Evolutionary conservation across 176 grass and related monocot species (phyloP).

Genomic region (Rhynchospora tenuis): DNA sequence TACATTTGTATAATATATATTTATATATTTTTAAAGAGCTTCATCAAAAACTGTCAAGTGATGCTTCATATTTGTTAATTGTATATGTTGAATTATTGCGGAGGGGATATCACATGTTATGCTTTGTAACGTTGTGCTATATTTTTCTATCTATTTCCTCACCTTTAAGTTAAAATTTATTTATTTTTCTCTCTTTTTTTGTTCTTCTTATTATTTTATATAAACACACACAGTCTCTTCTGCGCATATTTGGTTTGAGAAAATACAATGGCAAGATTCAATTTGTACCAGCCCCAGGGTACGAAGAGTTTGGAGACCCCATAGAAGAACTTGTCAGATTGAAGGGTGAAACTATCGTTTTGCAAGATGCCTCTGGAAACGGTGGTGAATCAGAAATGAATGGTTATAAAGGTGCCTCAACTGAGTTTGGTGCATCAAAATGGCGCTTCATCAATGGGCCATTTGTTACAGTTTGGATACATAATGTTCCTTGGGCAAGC

Average conservation of each 20-base stretch:
- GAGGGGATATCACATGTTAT: not conserved
- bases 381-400: conserved; percentile 5
- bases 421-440: conserved; percentile 31
- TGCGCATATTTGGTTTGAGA: conserved; percentile 63
- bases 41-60: no score
- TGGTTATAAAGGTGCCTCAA: conserved; percentile 44
- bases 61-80: not conserved
- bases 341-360: not conserved
- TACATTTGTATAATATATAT: no score
- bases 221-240: conserved; percentile 30
- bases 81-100: not conserved
- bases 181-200: not conserved
- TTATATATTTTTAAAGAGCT: no score
- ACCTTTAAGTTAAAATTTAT: not conserved
- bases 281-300: conserved; percentile 70
- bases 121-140: not conserved
- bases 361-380: not conserved
- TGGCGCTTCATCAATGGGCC: conserved; percentile 67
- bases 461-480: conserved; percentile 61
- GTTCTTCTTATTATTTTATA: not conserved
- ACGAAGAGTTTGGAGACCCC: conserved; percentile 56
- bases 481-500: conserved; percentile 71
- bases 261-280: conserved; percentile 48
- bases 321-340: conserved; percentile 25
- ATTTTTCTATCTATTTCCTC: not conserved